Percentiles rank a stretch among this genome's conserved stretches.
Conservation (phyloP, 1,284 basidiomycete species). For the Naganishia liquefaciens region DNA sequence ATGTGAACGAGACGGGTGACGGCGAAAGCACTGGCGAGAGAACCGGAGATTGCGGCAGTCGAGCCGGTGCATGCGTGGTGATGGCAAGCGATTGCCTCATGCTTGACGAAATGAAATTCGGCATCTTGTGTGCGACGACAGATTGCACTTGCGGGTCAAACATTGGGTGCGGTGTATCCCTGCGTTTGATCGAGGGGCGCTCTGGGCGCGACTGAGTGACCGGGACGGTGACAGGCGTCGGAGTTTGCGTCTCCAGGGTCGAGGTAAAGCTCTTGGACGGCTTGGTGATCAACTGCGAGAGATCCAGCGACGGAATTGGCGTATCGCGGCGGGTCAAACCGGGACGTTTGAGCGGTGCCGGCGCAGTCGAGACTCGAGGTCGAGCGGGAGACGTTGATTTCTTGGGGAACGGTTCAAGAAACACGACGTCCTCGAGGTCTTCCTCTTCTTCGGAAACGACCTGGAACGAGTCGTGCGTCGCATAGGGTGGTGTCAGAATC, state of each 20-base stretch:
- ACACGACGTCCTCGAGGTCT: not conserved
- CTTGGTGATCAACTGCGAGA: not conserved
- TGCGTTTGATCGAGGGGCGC: constrained; percentile 6
- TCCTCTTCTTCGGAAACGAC: constrained; percentile 26
- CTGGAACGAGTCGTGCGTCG: not conserved
- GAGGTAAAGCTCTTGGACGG: constrained; percentile 15
- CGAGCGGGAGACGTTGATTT: not conserved
- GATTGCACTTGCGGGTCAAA: not conserved
- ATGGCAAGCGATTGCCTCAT: not conserved
- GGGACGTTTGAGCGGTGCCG: constrained; percentile 15
- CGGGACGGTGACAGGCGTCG: not conserved
- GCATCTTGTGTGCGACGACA: not conserved
- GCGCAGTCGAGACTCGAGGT: not conserved
- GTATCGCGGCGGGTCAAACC: constrained; percentile 16
- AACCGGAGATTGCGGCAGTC: not conserved
- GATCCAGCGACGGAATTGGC: constrained; percentile 3
- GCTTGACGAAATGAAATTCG: constrained; percentile 23
- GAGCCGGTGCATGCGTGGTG: not conserved
- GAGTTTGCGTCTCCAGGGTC: not conserved
- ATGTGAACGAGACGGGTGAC: constrained; percentile 2
- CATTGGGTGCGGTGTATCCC: constrained; percentile 17
- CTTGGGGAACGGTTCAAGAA: not conserved
- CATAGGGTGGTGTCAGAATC: constrained; percentile 7
- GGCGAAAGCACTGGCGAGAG: not conserved
- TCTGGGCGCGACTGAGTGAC: not conserved